Conservation (phyloP, 1,284 basidiomycete genomes). For the Sparassis latifolia region DNA sequence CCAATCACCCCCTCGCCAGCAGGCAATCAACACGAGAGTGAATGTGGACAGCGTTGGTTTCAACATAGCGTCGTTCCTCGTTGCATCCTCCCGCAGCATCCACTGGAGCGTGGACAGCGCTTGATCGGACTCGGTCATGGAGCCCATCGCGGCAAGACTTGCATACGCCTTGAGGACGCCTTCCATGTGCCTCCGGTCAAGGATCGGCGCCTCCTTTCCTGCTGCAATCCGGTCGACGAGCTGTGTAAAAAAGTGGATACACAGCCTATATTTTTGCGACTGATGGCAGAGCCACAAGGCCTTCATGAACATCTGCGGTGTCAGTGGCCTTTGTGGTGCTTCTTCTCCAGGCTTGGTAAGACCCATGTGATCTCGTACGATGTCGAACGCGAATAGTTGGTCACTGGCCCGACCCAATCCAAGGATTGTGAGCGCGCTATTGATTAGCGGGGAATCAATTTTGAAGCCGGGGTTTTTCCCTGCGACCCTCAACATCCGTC, state of each 20-base stretch:
- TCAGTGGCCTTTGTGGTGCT: constrained; percentile 34
- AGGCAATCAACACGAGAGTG: constrained; percentile 47
- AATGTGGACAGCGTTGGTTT: constrained; percentile 45
- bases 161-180: constrained; percentile 48
- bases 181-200: constrained; percentile 50
- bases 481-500: constrained; percentile 45
- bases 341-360: constrained; percentile 41
- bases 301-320: constrained; percentile 40
- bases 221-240: constrained; percentile 34
- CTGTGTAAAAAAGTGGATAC: constrained; percentile 51
- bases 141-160: constrained; percentile 32
- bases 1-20: constrained; percentile 61
- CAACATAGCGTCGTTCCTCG: constrained; percentile 28
- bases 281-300: constrained; percentile 50
- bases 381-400: constrained; percentile 54
- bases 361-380: constrained; percentile 57
- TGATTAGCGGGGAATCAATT: constrained; percentile 47
- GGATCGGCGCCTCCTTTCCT: constrained; percentile 28
- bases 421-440: constrained; percentile 45
- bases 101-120: constrained; percentile 56
- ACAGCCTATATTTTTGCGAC: constrained; percentile 38
- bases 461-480: constrained; percentile 36
- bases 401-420: constrained; percentile 48
- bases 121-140: constrained; percentile 25
- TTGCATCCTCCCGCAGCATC: constrained; percentile 47